Percentiles rank a stretch among this genome's conserved stretches.
These are phyloP conservation scores for Trypanosoma melophagium DNA, from an alignment of 208 protist species.

Conservation along the genomic window DNA sequence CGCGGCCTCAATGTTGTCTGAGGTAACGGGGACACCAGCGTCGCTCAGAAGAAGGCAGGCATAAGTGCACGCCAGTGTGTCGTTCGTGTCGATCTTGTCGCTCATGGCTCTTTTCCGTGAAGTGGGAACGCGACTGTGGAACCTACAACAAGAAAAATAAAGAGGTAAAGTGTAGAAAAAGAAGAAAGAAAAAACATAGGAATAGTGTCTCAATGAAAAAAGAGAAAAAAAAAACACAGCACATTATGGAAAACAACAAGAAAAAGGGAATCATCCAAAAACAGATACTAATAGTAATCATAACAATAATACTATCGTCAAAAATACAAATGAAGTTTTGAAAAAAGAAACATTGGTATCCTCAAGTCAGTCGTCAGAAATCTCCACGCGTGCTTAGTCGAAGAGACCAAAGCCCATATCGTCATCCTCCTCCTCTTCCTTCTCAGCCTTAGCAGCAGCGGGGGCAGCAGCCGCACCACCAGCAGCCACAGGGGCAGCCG, in stretches of 20 bases:
- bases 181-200: conserved; percentile 1
- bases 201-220: no score
- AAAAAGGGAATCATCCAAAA: no score
- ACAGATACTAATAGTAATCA: no score
- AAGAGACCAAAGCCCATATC: conserved; percentile 84
- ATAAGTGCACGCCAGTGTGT: conserved; percentile 87
- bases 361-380: neutral
- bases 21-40: conserved; percentile 63
- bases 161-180: neutral
- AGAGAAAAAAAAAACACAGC: neutral
- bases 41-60: conserved; percentile 77
- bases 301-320: conserved; percentile 1
- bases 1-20: conserved; percentile 72
- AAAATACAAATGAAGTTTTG: conserved; percentile 10
- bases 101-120: conserved; percentile 34
- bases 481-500: conserved; percentile 35
- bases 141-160: neutral
- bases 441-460: conserved; percentile 29
- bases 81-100: conserved; percentile 39
- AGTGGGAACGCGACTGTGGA: neutral
- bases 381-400: conserved; percentile 35
- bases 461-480: conserved; percentile 39
- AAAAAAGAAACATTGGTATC: neutral
- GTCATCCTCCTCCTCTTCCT: conserved; percentile 70
- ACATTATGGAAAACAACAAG: conserved; percentile 5